These are phyloP conservation scores for Metarhizium album DNA, from an alignment of 2,329 filamentous ascomycete genomes.

Conservation along the genomic window DNA sequence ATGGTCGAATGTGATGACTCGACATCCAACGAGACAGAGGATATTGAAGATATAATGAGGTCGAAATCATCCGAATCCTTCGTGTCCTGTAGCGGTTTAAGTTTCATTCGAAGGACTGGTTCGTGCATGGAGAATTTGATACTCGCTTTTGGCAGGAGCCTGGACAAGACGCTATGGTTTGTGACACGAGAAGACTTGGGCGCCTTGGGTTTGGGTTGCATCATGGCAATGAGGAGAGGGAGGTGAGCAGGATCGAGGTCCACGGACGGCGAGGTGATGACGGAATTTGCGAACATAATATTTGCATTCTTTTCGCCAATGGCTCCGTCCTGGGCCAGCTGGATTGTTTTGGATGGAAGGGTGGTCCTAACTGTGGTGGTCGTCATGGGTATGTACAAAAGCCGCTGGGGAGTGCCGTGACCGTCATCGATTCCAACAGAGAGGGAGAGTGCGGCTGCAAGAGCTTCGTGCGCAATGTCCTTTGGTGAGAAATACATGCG, in stretches of 20 bases:
- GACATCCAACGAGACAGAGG: conserved; percentile 82
- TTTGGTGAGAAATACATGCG: conserved; percentile 95
- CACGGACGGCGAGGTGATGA: conserved; percentile 89
- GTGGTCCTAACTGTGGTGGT: conserved; percentile 93
- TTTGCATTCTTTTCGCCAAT: conserved; percentile 85
- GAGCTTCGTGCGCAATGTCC: conserved; percentile 88
- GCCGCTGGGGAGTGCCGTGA: conserved; percentile 71
- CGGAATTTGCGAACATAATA: conserved; percentile 90
- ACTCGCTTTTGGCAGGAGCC: conserved; percentile 84
- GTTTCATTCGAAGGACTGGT: conserved; percentile 79
- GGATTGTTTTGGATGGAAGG: conserved; percentile 84
- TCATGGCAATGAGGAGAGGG: conserved; percentile 68
- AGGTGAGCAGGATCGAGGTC: conserved; percentile 89
- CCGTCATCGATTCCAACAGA: conserved; percentile 87
- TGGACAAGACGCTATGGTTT: conserved; percentile 65
- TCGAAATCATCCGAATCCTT: conserved; percentile 75
- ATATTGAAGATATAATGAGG: conserved; percentile 88
- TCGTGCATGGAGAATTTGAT: conserved; percentile 97
- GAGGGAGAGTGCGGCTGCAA: conserved; percentile 85
- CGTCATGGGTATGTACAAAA: conserved; percentile 93
- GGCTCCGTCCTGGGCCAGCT: conserved; percentile 60
- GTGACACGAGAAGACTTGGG: conserved; percentile 29
- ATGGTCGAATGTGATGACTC: conserved; percentile 90
- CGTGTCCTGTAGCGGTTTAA: conserved; percentile 63
- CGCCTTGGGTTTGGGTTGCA: conserved; percentile 43